Evolutionary conservation across 805 yeast genomes (phyloP), one percentile per base, ranked within the genome.

Genomic region (Ogataea polymorpha): DNA sequence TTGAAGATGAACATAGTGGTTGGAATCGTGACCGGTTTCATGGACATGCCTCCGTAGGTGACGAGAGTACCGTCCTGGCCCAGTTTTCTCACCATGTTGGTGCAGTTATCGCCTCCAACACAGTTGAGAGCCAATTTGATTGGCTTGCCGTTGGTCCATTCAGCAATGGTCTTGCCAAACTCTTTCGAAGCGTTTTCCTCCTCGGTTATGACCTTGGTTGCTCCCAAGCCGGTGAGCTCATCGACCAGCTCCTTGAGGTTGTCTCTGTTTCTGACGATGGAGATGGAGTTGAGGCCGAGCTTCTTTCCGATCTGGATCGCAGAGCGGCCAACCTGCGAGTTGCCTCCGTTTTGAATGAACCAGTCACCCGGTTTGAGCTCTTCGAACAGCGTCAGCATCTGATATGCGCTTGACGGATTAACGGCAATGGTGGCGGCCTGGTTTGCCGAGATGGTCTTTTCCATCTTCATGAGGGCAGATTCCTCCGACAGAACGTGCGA

Each of bases 41-140:
- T 80, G 3, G 97, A 87, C 99, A 93, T 93, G 27, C 96, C 98
- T 24, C 99, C 99, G 58, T 93, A 93, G 1, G 98, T 88, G 52
- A 89, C 77, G 71, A 93, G 68, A 35, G 80, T 74, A 1, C 93
- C 96, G 53, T 86, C 79, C 12, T 70, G 66, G 27, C 79, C 80
- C 41, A 93, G 72, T 61, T 89, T 91, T 51, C 96, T 74, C 8
- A 96, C 91, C 52, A 93, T 72, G 30, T 82, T 82, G 0, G 95
- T 72, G 15, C 88, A 77, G 26, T 88, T 82, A 45, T 83, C 75
- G 24, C 99, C 99, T 40, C 99, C 97, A 25, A 95, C 91, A 56
- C 96, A 86, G 65, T 93, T 93, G 50, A 93, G 69, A 2, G 88
- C 99, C 37, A 93, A 70, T 61, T 77, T 82, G 52, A 91, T 75